These are phyloP conservation scores for Nyssa sinensis DNA, from an alignment of 148 eudicot genomes.

Conservation along the genomic window DNA sequence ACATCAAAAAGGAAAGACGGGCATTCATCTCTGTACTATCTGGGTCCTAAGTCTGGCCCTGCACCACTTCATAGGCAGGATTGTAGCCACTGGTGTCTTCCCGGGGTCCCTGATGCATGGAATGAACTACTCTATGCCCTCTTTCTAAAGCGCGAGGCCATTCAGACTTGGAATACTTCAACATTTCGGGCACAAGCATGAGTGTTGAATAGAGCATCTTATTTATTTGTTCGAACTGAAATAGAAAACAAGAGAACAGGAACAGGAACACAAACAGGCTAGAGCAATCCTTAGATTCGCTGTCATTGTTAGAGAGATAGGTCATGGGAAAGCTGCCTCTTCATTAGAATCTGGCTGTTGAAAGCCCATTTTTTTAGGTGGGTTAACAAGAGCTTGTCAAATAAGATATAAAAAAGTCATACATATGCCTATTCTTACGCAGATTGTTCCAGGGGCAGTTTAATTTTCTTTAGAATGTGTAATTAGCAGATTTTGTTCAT, in stretches of 20 bases:
- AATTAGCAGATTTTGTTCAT: background rate
- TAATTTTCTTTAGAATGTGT: background rate
- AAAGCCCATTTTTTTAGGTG: background rate
- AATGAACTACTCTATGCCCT: conserved; percentile 83
- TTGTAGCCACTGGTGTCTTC: conserved; percentile 98
- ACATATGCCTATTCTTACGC: background rate
- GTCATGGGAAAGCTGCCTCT: too few species aligned
- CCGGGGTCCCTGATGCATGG: conserved; percentile 94
- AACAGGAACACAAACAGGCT: background rate
- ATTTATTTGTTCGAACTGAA: conserved; percentile 6
- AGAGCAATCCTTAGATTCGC: background rate
- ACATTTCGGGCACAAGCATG: conserved; percentile 4
- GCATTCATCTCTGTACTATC: conserved; percentile 80
- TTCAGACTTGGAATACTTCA: conserved; percentile 22
- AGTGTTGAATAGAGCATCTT: conserved; percentile 1
- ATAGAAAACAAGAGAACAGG: background rate
- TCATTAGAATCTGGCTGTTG: background rate
- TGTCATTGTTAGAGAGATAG: background rate
- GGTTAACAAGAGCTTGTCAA: background rate
- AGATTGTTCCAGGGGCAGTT: background rate
- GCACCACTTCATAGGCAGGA: conserved; percentile 75
- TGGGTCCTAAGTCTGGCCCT: conserved; percentile 49
- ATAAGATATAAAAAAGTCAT: too few species aligned
- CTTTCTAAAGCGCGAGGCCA: conserved; percentile 38
- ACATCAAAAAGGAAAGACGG: conserved; percentile 79